These are phyloP conservation scores for Tolypocladium tundrense DNA, from an alignment of 2,329 filamentous ascomycete genomes.

Conservation along the genomic window DNA sequence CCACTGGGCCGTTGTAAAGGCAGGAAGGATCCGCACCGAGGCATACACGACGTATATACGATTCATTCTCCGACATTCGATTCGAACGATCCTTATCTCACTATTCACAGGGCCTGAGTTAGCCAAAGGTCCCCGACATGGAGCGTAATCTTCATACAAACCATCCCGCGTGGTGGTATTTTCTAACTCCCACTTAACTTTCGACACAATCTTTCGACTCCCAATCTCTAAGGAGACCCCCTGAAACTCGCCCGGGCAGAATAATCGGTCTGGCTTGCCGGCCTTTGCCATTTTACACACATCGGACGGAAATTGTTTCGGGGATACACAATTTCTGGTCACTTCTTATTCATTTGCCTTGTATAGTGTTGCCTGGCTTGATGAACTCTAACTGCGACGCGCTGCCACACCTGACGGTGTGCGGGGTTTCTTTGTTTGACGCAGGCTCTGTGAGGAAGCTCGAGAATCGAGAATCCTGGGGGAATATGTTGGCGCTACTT, in stretches of 20 bases:
- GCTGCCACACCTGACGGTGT: neutral
- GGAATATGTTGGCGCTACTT: neutral
- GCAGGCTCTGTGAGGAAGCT: neutral
- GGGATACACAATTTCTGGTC: neutral
- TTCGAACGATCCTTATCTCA: neutral
- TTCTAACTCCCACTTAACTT: neutral
- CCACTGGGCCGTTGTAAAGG: conserved; percentile 12
- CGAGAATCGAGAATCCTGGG: neutral
- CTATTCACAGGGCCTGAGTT: neutral
- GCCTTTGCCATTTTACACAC: neutral
- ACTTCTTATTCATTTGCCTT: neutral
- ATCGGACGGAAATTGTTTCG: neutral
- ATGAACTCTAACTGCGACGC: neutral
- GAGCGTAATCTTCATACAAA: neutral
- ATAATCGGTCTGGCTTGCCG: neutral
- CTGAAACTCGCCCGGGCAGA: no score
- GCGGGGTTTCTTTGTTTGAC: neutral
- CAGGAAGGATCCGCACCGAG: conserved; percentile 1
- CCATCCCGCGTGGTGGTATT: neutral
- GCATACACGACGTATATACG: conserved; percentile 10
- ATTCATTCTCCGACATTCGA: neutral
- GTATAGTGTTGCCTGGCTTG: neutral
- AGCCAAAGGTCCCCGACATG: neutral
- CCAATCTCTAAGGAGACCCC: neutral
- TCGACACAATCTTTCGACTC: neutral